A percentile compares a stretch with the other conserved stretches of the same genome.
phyloP scores from a whole-genome alignment of 345 rosid species.

The Syzygium jambos region DNA sequence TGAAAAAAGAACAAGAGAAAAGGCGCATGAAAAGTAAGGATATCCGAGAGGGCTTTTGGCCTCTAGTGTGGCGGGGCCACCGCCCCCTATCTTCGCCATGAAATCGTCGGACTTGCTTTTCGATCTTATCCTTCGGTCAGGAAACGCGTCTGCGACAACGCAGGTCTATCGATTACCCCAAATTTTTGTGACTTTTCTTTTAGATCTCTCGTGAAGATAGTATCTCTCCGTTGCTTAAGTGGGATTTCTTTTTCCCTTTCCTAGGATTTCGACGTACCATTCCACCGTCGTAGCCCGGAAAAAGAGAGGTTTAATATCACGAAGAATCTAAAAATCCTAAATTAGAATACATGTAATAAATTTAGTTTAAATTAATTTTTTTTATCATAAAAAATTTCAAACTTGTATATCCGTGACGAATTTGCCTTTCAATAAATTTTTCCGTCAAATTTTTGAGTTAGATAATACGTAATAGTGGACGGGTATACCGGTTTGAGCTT shows the following conservation, averaged over 20 bases:
- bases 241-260: background rate
- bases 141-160: background rate
- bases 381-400: too few species aligned
- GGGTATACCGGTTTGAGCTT: too few species aligned
- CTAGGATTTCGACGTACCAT: background rate
- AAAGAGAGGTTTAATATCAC: background rate
- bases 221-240: background rate
- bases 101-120: background rate
- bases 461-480: too few species aligned
- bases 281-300: background rate
- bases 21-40: background rate
- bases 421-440: too few species aligned
- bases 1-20: background rate
- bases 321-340: too few species aligned
- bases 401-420: too few species aligned
- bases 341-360: too few species aligned
- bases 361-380: too few species aligned
- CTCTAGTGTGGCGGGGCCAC: background rate
- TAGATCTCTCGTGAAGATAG: background rate
- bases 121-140: background rate
- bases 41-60: background rate
- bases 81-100: background rate
- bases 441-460: too few species aligned
- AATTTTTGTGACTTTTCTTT: background rate
- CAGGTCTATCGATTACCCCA: background rate